phyloP scores from a whole-genome alignment of 345 rosid genomes.

The Physaria fendleri region DNA sequence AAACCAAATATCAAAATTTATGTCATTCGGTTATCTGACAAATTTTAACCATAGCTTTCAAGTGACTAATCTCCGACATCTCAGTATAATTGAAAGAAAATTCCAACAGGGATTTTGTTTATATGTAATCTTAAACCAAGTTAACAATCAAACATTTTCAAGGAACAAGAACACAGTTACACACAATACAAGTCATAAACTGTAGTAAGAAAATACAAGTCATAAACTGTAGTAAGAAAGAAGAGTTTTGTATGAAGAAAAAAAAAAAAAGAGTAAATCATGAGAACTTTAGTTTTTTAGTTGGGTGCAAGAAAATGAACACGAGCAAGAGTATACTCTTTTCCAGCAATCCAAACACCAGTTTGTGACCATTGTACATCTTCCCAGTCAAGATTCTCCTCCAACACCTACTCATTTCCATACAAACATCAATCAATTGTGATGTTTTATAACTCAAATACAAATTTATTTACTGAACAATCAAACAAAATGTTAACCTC shows the following conservation, averaged over 20 bases:
- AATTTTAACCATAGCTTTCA: background rate
- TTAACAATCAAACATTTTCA: conserved; percentile 10
- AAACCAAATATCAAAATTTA: too few species aligned
- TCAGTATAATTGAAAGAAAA: background rate
- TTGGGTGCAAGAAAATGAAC: conserved; percentile 79
- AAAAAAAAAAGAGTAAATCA: background rate
- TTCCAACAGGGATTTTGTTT: background rate
- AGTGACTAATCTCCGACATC: background rate
- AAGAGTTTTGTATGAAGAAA: background rate
- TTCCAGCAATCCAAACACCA: conserved; percentile 94
- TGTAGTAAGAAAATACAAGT: background rate
- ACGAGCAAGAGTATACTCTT: conserved; percentile 82
- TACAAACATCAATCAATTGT: background rate
- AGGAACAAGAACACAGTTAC: background rate
- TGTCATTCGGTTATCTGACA: too few species aligned
- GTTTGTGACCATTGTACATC: conserved; percentile 99
- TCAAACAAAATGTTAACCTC: conserved; percentile 47
- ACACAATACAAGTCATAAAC: background rate
- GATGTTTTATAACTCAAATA: background rate
- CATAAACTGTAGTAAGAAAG: background rate
- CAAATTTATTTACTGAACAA: too few species aligned
- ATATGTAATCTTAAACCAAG: background rate
- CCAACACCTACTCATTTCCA: conserved; percentile 51
- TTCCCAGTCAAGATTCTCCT: conserved; percentile 94
- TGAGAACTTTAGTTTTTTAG: conserved; percentile 15